These are phyloP conservation scores for Torulaspora indica DNA, from an alignment of 805 yeast genomes.

Conservation along the genomic window DNA sequence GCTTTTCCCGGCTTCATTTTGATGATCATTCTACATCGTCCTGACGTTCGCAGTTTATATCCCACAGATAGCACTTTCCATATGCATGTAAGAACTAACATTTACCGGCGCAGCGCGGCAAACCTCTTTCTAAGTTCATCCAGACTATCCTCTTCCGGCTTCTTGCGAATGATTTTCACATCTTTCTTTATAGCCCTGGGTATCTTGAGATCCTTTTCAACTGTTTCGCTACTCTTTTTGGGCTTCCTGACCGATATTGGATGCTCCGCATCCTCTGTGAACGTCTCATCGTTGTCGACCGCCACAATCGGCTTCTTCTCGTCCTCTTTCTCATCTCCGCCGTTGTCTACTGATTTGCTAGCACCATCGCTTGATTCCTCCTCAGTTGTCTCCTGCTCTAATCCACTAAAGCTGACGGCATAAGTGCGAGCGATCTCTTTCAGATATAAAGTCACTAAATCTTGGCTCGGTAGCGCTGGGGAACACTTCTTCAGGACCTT, in stretches of 20 bases:
- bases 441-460: slow-evolving; percentile 63
- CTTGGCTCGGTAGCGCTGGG: slow-evolving; percentile 60
- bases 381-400: slow-evolving; percentile 31
- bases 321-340: slow-evolving; percentile 7
- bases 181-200: slow-evolving; percentile 41
- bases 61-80: background rate
- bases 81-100: background rate
- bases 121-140: slow-evolving; percentile 67
- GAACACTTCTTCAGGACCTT: slow-evolving; percentile 59
- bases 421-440: slow-evolving; percentile 79
- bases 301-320: slow-evolving; percentile 38
- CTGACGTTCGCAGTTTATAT: too few species aligned
- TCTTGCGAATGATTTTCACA: slow-evolving; percentile 30
- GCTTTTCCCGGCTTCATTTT: too few species aligned
- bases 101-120: slow-evolving; percentile 61
- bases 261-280: slow-evolving; percentile 28
- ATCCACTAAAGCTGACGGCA: slow-evolving; percentile 64
- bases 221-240: slow-evolving; percentile 40
- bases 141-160: slow-evolving; percentile 43
- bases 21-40: too few species aligned
- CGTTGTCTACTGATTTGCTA: background rate
- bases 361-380: slow-evolving; percentile 25
- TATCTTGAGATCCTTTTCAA: slow-evolving; percentile 37
- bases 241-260: slow-evolving; percentile 45
- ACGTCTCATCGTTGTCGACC: slow-evolving; percentile 34